Evolutionary conservation across 371 early-diverging fungal genomes (phyloP).

Genomic region (Phascolomyces articulosus): DNA sequence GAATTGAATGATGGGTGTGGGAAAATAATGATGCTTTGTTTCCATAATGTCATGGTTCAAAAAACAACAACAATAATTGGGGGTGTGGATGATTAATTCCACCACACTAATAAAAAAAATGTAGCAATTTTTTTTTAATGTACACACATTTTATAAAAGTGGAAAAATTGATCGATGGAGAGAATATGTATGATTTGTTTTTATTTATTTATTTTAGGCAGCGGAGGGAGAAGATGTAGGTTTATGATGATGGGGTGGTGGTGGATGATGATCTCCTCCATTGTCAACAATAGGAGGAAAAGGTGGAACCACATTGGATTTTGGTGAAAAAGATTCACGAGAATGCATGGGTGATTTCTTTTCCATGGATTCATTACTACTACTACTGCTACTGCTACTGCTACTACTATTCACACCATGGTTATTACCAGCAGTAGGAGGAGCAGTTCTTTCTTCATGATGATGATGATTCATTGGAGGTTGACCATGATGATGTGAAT

Average conservation of each 20-base stretch:
- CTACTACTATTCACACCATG: background rate
- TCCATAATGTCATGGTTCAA: no score
- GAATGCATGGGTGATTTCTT: background rate
- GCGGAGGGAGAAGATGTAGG: background rate
- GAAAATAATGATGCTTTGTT: no score
- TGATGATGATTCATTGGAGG: background rate
- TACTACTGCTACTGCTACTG: constrained; percentile 4
- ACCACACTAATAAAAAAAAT: no score
- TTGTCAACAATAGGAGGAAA: constrained; percentile 2
- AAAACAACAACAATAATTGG: no score
- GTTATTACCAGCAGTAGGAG: background rate
- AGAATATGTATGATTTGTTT: background rate
- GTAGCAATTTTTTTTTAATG: no score
- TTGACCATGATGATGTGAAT: background rate
- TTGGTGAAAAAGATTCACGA: background rate
- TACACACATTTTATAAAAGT: no score
- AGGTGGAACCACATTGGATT: background rate
- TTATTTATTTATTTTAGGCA: background rate
- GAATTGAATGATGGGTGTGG: no score
- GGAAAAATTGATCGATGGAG: no score
- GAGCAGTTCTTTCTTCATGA: background rate
- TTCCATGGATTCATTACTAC: background rate
- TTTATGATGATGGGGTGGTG: no score
- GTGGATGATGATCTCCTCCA: background rate
- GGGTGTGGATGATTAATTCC: no score